These are phyloP conservation scores for Nigrograna mackinnonii DNA, from an alignment of 2,329 filamentous ascomycete genomes.

Conservation along the genomic window DNA sequence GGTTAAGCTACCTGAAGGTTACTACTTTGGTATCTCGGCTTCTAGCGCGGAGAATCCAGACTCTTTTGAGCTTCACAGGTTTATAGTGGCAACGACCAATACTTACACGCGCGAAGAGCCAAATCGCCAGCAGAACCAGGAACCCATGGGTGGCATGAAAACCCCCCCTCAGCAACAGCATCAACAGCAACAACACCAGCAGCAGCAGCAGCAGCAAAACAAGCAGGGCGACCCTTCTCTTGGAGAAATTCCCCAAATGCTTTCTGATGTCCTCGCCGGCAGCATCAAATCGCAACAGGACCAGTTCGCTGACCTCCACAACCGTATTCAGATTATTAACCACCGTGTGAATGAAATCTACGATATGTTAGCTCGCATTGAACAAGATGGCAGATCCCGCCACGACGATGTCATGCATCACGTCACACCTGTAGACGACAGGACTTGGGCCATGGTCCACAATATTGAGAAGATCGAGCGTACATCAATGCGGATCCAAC, in stretches of 20 bases:
- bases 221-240: conserved; percentile 7
- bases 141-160: no score
- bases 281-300: conserved; percentile 49
- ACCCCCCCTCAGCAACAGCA: conserved; percentile 35
- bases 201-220: conserved; percentile 27
- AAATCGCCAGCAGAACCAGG: conserved; percentile 27
- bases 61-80: conserved; percentile 90
- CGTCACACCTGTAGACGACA: conserved; percentile 33
- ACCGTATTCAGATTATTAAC: conserved; percentile 74
- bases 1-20: conserved; percentile 76
- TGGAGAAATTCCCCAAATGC: conserved; percentile 37
- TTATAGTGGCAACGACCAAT: conserved; percentile 67
- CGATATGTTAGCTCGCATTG: conserved; percentile 57
- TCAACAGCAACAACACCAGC: conserved; percentile 34
- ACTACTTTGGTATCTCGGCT: conserved; percentile 85
- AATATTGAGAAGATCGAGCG: conserved; percentile 59
- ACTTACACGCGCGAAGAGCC: conserved; percentile 38
- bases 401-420: conserved; percentile 55
- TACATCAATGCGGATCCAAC: conserved; percentile 53
- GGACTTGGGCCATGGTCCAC: conserved; percentile 43
- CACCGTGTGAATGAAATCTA: conserved; percentile 69
- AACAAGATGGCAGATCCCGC: conserved; percentile 58
- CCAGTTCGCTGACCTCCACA: conserved; percentile 85
- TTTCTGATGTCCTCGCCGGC: conserved; percentile 48
- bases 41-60: conserved; percentile 90